Base-by-base conservation (phyloP, 345 rosid genomes). In the Populus davidiana region DNA sequence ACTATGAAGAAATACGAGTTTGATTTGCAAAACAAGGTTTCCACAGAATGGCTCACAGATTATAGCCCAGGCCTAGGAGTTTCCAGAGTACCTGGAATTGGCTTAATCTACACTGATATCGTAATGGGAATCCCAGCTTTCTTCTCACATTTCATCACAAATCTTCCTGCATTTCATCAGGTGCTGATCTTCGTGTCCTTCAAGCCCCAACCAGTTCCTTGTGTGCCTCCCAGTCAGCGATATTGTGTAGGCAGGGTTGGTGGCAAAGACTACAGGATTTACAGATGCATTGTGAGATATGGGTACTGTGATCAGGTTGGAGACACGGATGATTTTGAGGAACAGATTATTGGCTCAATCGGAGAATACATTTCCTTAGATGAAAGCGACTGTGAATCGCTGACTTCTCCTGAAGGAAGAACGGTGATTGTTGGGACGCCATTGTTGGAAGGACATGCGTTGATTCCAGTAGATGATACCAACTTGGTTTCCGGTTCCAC, bases 101-200 rank as follows among this genome's bases (percentile, higher is more conserved):
- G 90, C 66, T 84, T 89, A 54, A 77, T 89, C 71, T 75, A 89
- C 81, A 81, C 87, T 0, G 86, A 91, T 74, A 82, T 89, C 59
- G 85, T 83, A 39, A 77, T 86, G 14, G 92, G 90, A 76, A 83
- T 91, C 72, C 91, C 94, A 0, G 85, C 90, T 70, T 87, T 89
- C 77, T 89, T 91, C 83, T 86, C 91, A 31, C 94, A 88, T 81
- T 89, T 91, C 79, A 73, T 88, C 50, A 79, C 85, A 0, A 89
- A 91, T 72, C 85, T 91, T 76, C 94, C 91, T 9, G 91, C 94
- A 29, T 91, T 83, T 56, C 91, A 89, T 76, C 87, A 88, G 74
- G 87, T 91, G 21, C 81, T 91, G 47, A 82, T 89, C 76, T 90
- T 90, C 35, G 91, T 90, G 74, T 86, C 92, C 44, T 86, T 89